Evolutionary conservation across 495 filamentous ascomycete genomes (phyloP).

Genomic region (Cercophora newfieldiana): DNA sequence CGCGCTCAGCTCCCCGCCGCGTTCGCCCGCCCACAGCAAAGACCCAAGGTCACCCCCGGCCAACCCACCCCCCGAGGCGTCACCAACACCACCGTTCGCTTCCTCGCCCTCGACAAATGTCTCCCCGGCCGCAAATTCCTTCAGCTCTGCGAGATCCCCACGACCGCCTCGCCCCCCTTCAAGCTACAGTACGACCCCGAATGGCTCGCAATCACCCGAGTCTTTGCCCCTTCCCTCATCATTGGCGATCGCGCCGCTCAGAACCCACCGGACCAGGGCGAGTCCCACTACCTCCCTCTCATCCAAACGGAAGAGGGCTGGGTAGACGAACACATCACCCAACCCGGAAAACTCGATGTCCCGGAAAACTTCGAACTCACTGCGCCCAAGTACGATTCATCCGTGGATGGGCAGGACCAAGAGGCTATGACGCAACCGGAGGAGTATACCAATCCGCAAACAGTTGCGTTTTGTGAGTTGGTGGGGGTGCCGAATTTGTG

Average conservation of each 20-base stretch:
- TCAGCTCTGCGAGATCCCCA: constrained; percentile 64
- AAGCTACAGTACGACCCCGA: constrained; percentile 82
- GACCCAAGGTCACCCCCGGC: constrained; percentile 38
- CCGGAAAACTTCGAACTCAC: constrained; percentile 76
- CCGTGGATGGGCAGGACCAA: neutral
- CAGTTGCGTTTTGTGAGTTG: constrained; percentile 71
- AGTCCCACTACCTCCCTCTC: constrained; percentile 58
- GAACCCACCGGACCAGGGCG: constrained; percentile 57
- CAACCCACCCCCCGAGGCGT: constrained; percentile 55
- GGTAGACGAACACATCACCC: constrained; percentile 72
- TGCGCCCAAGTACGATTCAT: constrained; percentile 65
- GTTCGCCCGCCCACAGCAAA: constrained; percentile 48
- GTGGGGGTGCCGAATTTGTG: constrained; percentile 78
- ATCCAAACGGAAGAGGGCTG: constrained; percentile 69
- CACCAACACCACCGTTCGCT: constrained; percentile 72
- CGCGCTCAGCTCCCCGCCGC: constrained; percentile 67
- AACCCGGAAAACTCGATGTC: constrained; percentile 58
- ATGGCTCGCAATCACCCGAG: constrained; percentile 90
- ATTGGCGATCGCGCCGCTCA: constrained; percentile 57
- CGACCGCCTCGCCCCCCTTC: constrained; percentile 33
- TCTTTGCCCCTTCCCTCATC: constrained; percentile 62
- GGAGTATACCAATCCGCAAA: constrained; percentile 86
- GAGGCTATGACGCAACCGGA: constrained; percentile 43
- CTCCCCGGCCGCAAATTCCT: constrained; percentile 76
- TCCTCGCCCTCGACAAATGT: constrained; percentile 90